Evolutionary conservation across 306 rosid species (phyloP).

Genomic region (Vigna trinervia): DNA sequence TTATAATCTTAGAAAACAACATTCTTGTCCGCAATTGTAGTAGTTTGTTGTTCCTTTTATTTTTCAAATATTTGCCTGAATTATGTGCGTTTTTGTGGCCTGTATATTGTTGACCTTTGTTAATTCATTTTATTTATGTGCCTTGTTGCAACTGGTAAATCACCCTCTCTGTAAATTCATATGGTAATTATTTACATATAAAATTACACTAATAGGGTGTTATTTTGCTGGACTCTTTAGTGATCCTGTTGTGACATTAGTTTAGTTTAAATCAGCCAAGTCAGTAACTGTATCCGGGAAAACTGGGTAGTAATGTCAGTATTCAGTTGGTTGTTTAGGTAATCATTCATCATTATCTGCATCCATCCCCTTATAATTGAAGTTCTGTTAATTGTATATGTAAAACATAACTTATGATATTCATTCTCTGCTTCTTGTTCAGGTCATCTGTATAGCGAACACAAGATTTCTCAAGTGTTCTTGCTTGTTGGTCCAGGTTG

Average conservation of each 20-base stretch:
- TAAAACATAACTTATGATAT: conserved; percentile 32
- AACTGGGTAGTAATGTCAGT: not conserved
- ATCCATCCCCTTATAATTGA: not conserved
- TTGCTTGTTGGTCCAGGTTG: conserved; percentile 37
- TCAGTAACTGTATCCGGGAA: no score
- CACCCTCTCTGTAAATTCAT: not conserved
- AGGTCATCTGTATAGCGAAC: conserved; percentile 54
- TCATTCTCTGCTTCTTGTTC: conserved; percentile 33
- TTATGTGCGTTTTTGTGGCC: not conserved
- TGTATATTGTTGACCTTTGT: not conserved
- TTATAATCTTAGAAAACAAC: not conserved
- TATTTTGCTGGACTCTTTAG: not conserved
- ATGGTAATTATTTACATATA: not conserved
- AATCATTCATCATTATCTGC: conserved; percentile 11
- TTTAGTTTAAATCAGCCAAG: no score
- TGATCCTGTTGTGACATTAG: no score
- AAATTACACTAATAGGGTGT: not conserved
- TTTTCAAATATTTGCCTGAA: conserved; percentile 18
- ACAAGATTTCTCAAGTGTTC: conserved; percentile 28
- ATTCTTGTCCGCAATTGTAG: not conserved
- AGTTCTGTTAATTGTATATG: conserved; percentile 2
- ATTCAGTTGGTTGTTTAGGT: not conserved
- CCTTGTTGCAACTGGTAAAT: conserved; percentile 21
- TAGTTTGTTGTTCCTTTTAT: not conserved
- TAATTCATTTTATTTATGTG: conserved; percentile 1